These are phyloP conservation scores for Xylariomycetidae sp. DNA, from an alignment of 2,329 filamentous ascomycete genomes.

Conservation along the genomic window DNA sequence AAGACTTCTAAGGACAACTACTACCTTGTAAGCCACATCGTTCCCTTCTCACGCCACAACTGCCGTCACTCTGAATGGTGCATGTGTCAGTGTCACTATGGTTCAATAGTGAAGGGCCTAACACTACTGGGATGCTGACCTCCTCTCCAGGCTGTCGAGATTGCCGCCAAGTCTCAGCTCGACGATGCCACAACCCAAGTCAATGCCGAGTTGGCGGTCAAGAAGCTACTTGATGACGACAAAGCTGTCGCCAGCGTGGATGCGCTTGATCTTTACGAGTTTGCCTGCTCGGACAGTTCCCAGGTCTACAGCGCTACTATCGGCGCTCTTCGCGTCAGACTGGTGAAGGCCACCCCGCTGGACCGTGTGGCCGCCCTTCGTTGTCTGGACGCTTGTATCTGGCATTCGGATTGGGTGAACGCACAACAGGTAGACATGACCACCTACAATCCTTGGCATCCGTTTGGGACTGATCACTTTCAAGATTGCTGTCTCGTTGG, in stretches of 20 bases:
- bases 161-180: constrained; percentile 45
- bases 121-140: no score
- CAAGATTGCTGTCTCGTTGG: constrained; percentile 49
- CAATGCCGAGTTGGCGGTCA: constrained; percentile 37
- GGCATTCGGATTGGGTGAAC: constrained; percentile 49
- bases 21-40: constrained; percentile 25
- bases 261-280: constrained; percentile 48
- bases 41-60: background rate
- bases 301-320: constrained; percentile 41
- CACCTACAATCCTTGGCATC: background rate
- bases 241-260: constrained; percentile 43
- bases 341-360: constrained; percentile 48
- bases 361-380: constrained; percentile 34
- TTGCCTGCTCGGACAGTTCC: constrained; percentile 39
- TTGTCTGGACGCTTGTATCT: constrained; percentile 47
- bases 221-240: constrained; percentile 41
- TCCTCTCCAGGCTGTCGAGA: constrained; percentile 24
- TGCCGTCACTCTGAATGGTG: background rate
- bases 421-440: constrained; percentile 44
- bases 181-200: constrained; percentile 43
- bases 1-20: constrained; percentile 47
- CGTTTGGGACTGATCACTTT: constrained; percentile 3
- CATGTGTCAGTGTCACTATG: background rate
- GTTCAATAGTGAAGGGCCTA: no score
- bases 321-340: constrained; percentile 42